Conservation (phyloP, 2,329 filamentous ascomycete species). For the Eutypa lata region DNA sequence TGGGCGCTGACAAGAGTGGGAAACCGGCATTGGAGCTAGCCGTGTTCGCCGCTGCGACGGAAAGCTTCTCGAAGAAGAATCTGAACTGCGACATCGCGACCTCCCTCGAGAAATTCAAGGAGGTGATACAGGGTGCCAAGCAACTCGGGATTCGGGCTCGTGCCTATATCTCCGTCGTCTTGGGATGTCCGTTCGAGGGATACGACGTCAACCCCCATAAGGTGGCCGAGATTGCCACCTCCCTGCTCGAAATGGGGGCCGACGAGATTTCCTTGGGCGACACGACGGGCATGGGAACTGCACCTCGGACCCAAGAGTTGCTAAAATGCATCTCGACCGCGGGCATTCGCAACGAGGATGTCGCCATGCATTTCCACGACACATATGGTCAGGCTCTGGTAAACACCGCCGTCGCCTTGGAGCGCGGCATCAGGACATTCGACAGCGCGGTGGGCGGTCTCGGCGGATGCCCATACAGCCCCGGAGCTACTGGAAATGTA, state of each 20-base stretch:
- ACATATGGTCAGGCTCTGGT: constrained; percentile 68
- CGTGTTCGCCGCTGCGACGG: constrained; percentile 79
- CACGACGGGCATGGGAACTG: constrained; percentile 84
- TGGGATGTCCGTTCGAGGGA: constrained; percentile 76
- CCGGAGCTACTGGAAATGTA: constrained; percentile 67
- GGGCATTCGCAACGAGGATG: constrained; percentile 49
- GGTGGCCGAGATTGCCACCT: constrained; percentile 64
- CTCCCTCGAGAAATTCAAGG: constrained; percentile 66
- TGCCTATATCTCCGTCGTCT: constrained; percentile 76
- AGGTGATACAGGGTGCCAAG: constrained; percentile 68
- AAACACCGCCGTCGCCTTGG: constrained; percentile 62
- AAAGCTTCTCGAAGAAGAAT: constrained; percentile 77
- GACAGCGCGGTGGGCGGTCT: constrained; percentile 65
- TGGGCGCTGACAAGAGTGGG: constrained; percentile 33
- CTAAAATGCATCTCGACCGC: constrained; percentile 47
- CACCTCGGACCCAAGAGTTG: constrained; percentile 36
- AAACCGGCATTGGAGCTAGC: constrained; percentile 65
- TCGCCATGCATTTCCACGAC: constrained; percentile 71
- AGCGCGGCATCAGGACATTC: constrained; percentile 62
- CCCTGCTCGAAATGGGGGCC: constrained; percentile 78
- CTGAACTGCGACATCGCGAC: constrained; percentile 77
- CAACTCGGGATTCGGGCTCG: constrained; percentile 64
- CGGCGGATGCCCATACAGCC: constrained; percentile 66
- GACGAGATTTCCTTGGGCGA: constrained; percentile 90
- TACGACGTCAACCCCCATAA: constrained; percentile 60